Base-by-base conservation (phyloP, 306 rosid genomes). In the Vicia faba region DNA sequence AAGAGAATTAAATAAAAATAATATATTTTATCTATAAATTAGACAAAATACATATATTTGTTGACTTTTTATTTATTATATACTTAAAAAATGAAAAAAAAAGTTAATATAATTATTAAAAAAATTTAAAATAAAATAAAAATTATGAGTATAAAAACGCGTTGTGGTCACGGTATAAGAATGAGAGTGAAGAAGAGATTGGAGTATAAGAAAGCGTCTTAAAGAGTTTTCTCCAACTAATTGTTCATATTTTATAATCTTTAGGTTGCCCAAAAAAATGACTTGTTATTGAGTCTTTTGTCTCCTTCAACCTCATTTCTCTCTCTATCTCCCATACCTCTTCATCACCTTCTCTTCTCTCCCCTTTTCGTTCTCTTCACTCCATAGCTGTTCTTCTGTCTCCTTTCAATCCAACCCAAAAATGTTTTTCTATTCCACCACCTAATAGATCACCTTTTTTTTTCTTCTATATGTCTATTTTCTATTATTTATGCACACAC, bases 261-360 rank as follows among this genome's bases (percentile, higher is more conserved):
- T 80, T 83, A 28, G 75, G 66, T 71, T 51, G 75, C 67, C 71
- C 84, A 72, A 79, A 73, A 80, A 81, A 75, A 84, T 81, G 86
- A 72, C 89, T 86, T 82, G 83, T 79, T 83, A 68, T 84, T 72
- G 69, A 79, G 84, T 59, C 84, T 55, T 67, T 77, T 72, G 82
- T 36, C 80, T 31, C 49, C 68, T 26, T 60, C 62, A 11, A 38
- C 41, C 41, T 35, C 55, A 58, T 66, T 48, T 51, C 49, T 12
- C 23, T 53, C 62, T 57, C 23, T 53, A 49, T 57, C 66, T 33
- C 66, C 26, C 72, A 10, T 63, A 23, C 23, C 53, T 28, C 29
- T 16, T 8, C 53, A 45, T 44, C 36, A 2, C 5, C 67, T 35
- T 36, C 69, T 11, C 75, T 20, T 28, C 51, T 62, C 54, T 40